phyloP scores from a whole-genome alignment of 1,139 yeast species.

The Hansenula sp. region DNA sequence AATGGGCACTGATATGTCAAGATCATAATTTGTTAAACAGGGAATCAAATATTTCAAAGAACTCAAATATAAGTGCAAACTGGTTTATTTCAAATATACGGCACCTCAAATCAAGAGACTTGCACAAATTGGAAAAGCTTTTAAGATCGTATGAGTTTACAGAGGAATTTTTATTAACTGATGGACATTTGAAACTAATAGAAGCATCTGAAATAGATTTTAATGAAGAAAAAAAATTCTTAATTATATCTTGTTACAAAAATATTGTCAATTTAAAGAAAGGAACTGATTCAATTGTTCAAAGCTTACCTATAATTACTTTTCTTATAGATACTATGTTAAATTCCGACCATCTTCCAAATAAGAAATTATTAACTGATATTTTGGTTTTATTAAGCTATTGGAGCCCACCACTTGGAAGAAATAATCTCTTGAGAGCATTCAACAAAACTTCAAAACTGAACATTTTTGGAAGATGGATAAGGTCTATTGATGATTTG shows the following conservation, averaged over 20 bases:
- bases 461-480: slow-evolving; percentile 60
- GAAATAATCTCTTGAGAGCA: slow-evolving; percentile 52
- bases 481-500: slow-evolving; percentile 52
- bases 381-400: slow-evolving; percentile 44
- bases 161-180: slow-evolving; percentile 11
- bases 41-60: neutral
- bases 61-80: slow-evolving; percentile 4
- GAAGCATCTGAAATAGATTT: slow-evolving; percentile 7
- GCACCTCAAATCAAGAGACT: slow-evolving; percentile 11
- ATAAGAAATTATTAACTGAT: slow-evolving; percentile 69
- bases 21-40: slow-evolving; percentile 6
- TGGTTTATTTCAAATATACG: slow-evolving; percentile 16
- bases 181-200: slow-evolving; percentile 18
- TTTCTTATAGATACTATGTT: slow-evolving; percentile 40
- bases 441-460: slow-evolving; percentile 51
- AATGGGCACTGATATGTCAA: slow-evolving; percentile 23
- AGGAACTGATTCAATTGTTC: slow-evolving; percentile 45
- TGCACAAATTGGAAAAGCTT: slow-evolving; percentile 19
- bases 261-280: slow-evolving; percentile 40
- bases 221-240: slow-evolving; percentile 42
- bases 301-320: slow-evolving; percentile 36
- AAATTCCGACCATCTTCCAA: slow-evolving; percentile 47
- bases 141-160: slow-evolving; percentile 19
- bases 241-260: slow-evolving; percentile 47
- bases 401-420: slow-evolving; percentile 42